These are phyloP conservation scores for Kingdonia uniflora DNA, from an alignment of 164 flowering plant species.

Conservation along the genomic window DNA sequence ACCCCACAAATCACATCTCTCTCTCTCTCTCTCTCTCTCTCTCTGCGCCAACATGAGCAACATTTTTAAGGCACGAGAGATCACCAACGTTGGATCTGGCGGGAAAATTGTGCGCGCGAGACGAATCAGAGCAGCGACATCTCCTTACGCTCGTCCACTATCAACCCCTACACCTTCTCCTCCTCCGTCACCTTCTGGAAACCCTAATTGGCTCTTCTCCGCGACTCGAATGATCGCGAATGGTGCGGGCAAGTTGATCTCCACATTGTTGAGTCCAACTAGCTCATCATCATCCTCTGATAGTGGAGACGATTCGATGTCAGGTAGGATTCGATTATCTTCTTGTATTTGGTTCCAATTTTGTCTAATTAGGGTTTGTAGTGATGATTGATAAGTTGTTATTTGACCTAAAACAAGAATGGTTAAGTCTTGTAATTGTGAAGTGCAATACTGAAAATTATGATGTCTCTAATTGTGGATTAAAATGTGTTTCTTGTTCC, in stretches of 20 bases:
- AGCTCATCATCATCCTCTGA: conserved; percentile 22
- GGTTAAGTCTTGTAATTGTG: too few relatives aligned
- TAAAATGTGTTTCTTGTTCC: too few relatives aligned
- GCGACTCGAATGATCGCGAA: conserved; percentile 29
- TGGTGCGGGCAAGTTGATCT: conserved; percentile 45
- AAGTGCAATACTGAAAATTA: too few relatives aligned
- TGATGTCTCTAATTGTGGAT: too few relatives aligned
- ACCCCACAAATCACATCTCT: too few relatives aligned
- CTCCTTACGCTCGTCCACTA: conserved; percentile 49
- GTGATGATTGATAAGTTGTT: too few relatives aligned
- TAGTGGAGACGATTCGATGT: conserved; percentile 6
- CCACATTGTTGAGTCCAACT: conserved; percentile 30
- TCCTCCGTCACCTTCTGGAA: too few relatives aligned
- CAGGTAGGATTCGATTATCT: conserved; percentile 7
- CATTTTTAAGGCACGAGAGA: conserved; percentile 6
- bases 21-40: not conserved
- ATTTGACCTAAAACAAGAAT: too few relatives aligned
- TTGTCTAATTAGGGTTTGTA: conserved; percentile 1
- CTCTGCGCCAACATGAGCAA: conserved; percentile 10
- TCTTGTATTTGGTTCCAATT: not conserved
- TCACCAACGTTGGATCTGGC: conserved; percentile 26
- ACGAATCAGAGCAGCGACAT: conserved; percentile 11
- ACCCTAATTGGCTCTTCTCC: conserved; percentile 36
- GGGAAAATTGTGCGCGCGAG: conserved; percentile 42
- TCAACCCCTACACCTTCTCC: too few relatives aligned